A percentile compares a stretch with the other conserved stretches of the same genome.
phyloP scores from a whole-genome alignment of 2,329 filamentous ascomycete genomes.

The Pseudophaeomoniella oleicola region DNA sequence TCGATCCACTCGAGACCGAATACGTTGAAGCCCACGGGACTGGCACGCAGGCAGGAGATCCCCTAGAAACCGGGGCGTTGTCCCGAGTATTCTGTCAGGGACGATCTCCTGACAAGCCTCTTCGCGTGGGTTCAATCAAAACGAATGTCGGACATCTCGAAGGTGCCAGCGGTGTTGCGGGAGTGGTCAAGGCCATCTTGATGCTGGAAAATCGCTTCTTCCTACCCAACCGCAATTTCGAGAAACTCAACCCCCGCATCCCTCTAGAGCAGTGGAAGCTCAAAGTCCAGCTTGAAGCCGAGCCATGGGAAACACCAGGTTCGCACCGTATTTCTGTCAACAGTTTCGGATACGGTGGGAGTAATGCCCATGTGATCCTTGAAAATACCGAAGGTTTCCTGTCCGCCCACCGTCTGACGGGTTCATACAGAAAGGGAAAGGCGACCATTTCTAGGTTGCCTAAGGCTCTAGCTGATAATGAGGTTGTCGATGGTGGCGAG shows the following conservation, averaged over 20 bases:
- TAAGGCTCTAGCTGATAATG: not conserved
- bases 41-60: conserved; percentile 15
- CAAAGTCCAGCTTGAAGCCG: conserved; percentile 1
- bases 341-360: conserved; percentile 8
- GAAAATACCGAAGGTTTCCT: conserved; percentile 3
- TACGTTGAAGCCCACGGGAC: conserved; percentile 20
- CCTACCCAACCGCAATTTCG: conserved; percentile 12
- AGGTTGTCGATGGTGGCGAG: not conserved
- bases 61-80: conserved; percentile 2
- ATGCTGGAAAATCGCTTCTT: conserved; percentile 12
- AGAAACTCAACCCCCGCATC: conserved; percentile 10
- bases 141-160: conserved; percentile 10
- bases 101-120: not conserved
- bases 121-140: conserved; percentile 4
- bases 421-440: conserved; percentile 1
- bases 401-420: not conserved
- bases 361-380: conserved; percentile 6
- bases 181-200: conserved; percentile 16
- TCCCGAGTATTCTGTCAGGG: not conserved
- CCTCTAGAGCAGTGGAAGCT: conserved; percentile 2
- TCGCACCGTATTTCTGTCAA: conserved; percentile 7
- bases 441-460: not conserved
- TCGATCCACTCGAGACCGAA: conserved; percentile 5
- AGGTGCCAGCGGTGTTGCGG: conserved; percentile 17
- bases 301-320: conserved; percentile 7